Percentiles rank a stretch among this genome's conserved stretches.
Evolutionary conservation across 129 eudicot genomes (phyloP).

Genomic region (Helichrysum umbraculigerum): DNA sequence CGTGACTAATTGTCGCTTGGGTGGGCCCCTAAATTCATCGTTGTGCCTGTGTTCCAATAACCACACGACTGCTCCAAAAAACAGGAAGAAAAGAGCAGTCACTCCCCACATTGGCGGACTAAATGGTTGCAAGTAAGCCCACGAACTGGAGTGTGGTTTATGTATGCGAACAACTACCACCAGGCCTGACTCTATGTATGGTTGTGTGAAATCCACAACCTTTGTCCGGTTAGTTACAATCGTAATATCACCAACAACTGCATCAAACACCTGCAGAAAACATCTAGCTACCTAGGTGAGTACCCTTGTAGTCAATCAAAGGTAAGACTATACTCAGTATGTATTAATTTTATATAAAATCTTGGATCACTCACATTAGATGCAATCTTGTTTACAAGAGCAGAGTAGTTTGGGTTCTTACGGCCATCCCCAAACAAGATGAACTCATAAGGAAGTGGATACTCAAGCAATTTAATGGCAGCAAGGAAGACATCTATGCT

Average conservation of each 20-base stretch:
- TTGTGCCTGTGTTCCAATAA: neutral
- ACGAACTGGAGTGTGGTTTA: neutral
- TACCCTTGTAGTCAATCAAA: too few species aligned
- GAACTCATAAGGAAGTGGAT: neutral
- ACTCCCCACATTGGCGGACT: neutral
- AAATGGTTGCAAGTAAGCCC: slow-evolving; percentile 6
- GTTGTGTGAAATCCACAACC: neutral
- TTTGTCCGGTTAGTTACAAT: neutral
- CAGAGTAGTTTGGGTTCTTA: neutral
- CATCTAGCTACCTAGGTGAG: neutral
- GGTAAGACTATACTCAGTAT: too few species aligned
- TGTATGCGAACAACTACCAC: slow-evolving; percentile 1
- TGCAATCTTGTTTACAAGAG: neutral
- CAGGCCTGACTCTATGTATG: neutral
- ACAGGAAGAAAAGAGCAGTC: neutral
- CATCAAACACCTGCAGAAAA: neutral
- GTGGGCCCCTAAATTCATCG: slow-evolving; percentile 1
- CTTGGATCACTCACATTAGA: neutral
- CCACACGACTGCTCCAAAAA: neutral
- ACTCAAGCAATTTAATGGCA: neutral
- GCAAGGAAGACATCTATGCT: neutral
- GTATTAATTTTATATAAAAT: neutral
- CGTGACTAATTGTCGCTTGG: neutral
- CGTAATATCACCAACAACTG: neutral
- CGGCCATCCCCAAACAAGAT: slow-evolving; percentile 3